Base-by-base conservation (phyloP, 2,329 filamentous ascomycete genomes). In the Diaporthe citri region DNA sequence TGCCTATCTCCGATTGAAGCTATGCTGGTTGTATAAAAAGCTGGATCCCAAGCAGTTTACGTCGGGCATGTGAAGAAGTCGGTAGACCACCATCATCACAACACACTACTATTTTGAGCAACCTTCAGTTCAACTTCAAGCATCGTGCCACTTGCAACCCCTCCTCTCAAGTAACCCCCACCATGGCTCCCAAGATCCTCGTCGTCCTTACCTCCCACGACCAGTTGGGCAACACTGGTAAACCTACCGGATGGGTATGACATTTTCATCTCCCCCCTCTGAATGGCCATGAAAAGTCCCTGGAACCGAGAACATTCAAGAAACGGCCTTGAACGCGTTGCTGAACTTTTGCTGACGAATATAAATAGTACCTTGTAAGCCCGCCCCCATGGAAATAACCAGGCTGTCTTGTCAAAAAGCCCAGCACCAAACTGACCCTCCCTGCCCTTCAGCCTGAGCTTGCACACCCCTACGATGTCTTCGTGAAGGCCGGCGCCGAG, bases 141-240 rank as follows among this genome's bases (percentile, higher is more conserved):
- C 22, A 67, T 28, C 43, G 9, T n/a, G 73, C 57, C 70, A 66
- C 22, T 57, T 57, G 41, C 20, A 34, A 62, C 39, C 39, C 22
- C 17, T 72, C 28, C 25, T 22, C 39, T 22, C 46, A 36, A 76
- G 13, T n/a, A 41, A 62, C 31, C 17, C 15, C 28, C 66, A 80
- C 43, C 74, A 89, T 89, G 87, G 84, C 86, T 48, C 87, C 86
- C 79, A 93, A 93, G 82, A 78, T 95, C 77, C 92, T 95, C 85
- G 85, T 94, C 82, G 90, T 95, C 74, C 90, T 95, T 76, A 93
- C 91, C 77, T 94, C 92, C 76, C 87, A 90, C 82, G 83, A 82
- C 80, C 83, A 85, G 82, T 86, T 90, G 64, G 85, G 85, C 78
- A 81, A 84, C 78, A 85, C 87, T 59, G 86, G 86, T 79, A 85